These are phyloP conservation scores for Eutypa lata DNA, from an alignment of 2,329 filamentous ascomycete genomes.

Conservation along the genomic window DNA sequence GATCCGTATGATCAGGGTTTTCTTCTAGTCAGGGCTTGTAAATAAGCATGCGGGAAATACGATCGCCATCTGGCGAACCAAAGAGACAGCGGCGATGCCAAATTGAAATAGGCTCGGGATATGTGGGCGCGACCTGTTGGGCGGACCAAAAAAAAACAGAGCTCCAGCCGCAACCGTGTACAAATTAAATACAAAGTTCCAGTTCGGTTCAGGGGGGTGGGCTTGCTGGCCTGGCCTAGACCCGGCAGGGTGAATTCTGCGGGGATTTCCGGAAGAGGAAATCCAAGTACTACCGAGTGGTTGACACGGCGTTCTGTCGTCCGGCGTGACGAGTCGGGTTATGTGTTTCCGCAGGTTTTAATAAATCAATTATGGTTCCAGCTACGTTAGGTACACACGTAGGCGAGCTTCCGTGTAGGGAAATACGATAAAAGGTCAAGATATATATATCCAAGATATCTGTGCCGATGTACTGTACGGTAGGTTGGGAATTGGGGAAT, in stretches of 20 bases:
- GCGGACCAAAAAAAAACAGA: too few species aligned
- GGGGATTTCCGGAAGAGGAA: conserved; percentile 18
- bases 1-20: not conserved
- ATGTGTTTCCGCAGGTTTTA: not conserved
- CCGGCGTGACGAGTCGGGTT: not conserved
- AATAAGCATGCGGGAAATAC: not conserved
- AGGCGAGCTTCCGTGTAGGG: not conserved
- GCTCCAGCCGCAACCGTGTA: conserved; percentile 4
- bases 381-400: too few species aligned
- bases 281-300: conserved; percentile 5
- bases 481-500: not conserved
- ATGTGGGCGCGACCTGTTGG: not conserved
- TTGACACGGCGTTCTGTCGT: not conserved
- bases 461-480: too few species aligned
- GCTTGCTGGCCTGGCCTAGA: conserved; percentile 2
- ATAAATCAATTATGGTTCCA: not conserved
- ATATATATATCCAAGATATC: too few species aligned
- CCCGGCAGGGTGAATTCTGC: not conserved
- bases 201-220: not conserved
- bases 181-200: too few species aligned
- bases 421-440: too few species aligned
- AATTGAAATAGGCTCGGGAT: not conserved
- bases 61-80: not conserved
- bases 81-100: not conserved
- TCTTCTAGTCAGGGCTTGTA: not conserved